A percentile compares a stretch with the other conserved stretches of the same genome.
phyloP scores from a whole-genome alignment of 2,329 filamentous ascomycete genomes.

The Bipolaris sorokiniana region DNA sequence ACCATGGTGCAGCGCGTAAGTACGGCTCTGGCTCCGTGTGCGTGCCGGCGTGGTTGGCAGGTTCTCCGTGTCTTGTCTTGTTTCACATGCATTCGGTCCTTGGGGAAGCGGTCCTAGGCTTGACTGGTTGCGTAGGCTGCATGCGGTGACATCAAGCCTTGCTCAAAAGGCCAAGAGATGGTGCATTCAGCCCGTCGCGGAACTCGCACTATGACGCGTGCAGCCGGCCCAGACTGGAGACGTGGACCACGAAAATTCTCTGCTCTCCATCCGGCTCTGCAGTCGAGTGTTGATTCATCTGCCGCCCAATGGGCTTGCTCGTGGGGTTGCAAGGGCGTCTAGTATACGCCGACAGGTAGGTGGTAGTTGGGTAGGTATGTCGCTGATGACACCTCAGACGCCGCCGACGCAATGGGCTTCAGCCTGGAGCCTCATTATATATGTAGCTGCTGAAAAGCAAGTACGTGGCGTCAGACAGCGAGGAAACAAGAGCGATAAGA shows the following conservation, averaged over 20 bases:
- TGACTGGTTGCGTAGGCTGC: not conserved
- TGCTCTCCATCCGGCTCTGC: conserved; percentile 6
- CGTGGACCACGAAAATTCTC: conserved; percentile 8
- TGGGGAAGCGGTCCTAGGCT: not conserved
- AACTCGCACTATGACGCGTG: conserved; percentile 9
- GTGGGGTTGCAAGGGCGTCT: not conserved
- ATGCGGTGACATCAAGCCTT: conserved; percentile 7
- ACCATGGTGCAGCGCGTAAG: not conserved
- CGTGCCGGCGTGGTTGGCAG: not conserved
- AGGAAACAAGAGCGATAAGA: not conserved
- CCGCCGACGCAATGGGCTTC: not conserved
- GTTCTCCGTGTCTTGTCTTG: conserved; percentile 5
- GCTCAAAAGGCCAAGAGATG: not conserved
- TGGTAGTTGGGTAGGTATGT: not conserved
- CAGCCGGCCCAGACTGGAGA: conserved; percentile 4
- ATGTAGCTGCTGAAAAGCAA: not conserved
- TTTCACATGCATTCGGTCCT: conserved; percentile 4
- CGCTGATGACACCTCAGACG: not conserved
- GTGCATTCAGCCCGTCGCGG: conserved; percentile 4
- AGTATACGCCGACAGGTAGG: not conserved
- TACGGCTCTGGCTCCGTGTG: not conserved
- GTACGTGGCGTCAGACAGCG: conserved; percentile 1
- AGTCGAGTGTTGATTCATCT: not conserved
- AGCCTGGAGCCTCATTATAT: not conserved
- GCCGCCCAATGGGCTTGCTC: conserved; percentile 3